A percentile compares a stretch with the other conserved stretches of the same genome.
These are phyloP conservation scores for Trichophyton equinum DNA, from an alignment of 2,329 filamentous ascomycete genomes.

Conservation along the genomic window DNA sequence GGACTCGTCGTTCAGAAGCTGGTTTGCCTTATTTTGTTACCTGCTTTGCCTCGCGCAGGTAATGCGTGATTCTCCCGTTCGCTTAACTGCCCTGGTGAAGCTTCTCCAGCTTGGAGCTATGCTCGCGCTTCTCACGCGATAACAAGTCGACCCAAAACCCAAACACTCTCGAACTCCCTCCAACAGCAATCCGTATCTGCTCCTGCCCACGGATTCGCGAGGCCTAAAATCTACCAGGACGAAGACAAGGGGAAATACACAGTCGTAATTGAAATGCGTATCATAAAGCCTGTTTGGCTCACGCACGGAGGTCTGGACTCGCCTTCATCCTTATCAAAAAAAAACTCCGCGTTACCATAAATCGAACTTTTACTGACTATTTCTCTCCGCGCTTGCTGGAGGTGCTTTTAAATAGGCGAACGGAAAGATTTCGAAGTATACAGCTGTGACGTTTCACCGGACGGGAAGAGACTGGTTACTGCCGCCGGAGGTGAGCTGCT, in stretches of 20 bases:
- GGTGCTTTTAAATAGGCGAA: conserved; percentile 49
- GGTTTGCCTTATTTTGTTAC: not conserved
- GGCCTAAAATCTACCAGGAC: not conserved
- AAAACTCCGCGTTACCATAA: no score
- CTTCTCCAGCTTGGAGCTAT: conserved; percentile 1
- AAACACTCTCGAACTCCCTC: not conserved
- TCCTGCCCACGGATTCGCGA: not conserved
- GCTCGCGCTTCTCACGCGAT: conserved; percentile 2
- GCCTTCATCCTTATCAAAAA: not conserved
- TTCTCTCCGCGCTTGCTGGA: not conserved
- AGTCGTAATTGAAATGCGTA: conserved; percentile 46
- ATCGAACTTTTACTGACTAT: not conserved
- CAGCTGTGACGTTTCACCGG: conserved; percentile 91
- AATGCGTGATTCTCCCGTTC: not conserved
- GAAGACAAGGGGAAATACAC: not conserved
- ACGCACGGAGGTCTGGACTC: conserved; percentile 66
- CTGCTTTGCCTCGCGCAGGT: not conserved
- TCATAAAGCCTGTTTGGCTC: conserved; percentile 93
- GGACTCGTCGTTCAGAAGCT: not conserved
- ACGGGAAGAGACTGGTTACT: conserved; percentile 81
- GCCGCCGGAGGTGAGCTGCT: conserved; percentile 66
- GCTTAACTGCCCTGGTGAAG: not conserved
- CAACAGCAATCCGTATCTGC: not conserved
- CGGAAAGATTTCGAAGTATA: conserved; percentile 98
- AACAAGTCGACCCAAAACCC: not conserved